A percentile compares a stretch with the other conserved stretches of the same genome.
Evolutionary conservation across 1,139 yeast genomes (phyloP).

Genomic region (Geotrichum histeridarum): DNA sequence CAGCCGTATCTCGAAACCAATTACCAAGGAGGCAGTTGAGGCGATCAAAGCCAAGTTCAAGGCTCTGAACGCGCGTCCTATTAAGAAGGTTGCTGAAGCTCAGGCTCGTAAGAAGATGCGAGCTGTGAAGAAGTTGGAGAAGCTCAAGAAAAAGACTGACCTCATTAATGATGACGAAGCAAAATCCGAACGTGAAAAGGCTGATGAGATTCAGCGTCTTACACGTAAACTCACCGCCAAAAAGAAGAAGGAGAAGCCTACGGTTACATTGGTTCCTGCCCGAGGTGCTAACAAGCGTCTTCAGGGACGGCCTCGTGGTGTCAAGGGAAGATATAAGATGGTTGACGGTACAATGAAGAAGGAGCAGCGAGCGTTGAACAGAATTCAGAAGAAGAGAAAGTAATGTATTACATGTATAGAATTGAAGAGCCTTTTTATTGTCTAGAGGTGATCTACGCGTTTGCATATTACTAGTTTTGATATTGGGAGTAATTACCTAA

Average conservation of each 20-base stretch:
- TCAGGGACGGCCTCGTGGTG: conserved; percentile 94
- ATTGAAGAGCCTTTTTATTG: no score
- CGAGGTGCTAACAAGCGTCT: conserved; percentile 77
- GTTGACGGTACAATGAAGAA: conserved; percentile 97
- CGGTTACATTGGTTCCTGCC: conserved; percentile 88
- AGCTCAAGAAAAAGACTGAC: conserved; percentile 90
- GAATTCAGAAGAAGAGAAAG: conserved; percentile 80
- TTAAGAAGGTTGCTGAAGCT: conserved; percentile 95
- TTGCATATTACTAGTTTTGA: no score
- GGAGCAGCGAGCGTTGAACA: conserved; percentile 86
- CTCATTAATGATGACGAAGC: conserved; percentile 81
- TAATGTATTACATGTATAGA: conserved; percentile 9
- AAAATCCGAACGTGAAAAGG: conserved; percentile 87
- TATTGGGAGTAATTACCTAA: neutral
- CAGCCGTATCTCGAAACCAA: conserved; percentile 81
- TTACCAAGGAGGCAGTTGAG: conserved; percentile 92
- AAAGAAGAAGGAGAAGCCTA: conserved; percentile 71
- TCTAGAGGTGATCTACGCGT: no score
- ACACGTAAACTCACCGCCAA: conserved; percentile 71
- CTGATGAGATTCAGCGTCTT: conserved; percentile 82
- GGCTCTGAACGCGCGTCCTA: conserved; percentile 93
- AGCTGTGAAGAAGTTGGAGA: conserved; percentile 82
- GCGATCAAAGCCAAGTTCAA: conserved; percentile 87
- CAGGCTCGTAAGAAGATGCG: conserved; percentile 95
- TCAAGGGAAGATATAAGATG: conserved; percentile 97